Conservation (phyloP, 805 yeast genomes). For the Blastobotrys chiropterorum region DNA sequence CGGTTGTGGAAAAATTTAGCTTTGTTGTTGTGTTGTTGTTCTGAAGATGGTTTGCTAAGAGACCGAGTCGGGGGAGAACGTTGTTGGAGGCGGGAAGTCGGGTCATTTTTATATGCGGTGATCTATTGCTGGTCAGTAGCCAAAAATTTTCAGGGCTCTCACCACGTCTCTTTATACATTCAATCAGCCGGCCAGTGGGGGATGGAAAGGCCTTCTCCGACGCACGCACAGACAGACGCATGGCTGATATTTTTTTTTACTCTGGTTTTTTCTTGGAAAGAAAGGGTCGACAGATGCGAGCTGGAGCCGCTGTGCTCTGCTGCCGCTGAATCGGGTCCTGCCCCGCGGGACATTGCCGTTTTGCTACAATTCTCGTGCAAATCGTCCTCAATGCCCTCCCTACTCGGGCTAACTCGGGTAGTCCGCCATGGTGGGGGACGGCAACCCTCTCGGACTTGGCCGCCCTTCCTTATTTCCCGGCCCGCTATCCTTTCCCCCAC, state of each 20-base stretch:
- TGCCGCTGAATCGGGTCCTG: not conserved
- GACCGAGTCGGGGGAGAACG: slow-evolving; percentile 2
- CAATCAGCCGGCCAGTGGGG: not conserved
- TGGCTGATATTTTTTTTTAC: not conserved
- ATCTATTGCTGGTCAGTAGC: not conserved
- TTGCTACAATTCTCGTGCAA: not conserved
- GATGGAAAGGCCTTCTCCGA: not conserved
- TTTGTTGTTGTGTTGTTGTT: not conserved
- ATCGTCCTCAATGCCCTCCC: not conserved
- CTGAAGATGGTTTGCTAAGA: slow-evolving; percentile 1
- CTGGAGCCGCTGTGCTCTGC: not conserved
- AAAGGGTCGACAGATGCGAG: not conserved
- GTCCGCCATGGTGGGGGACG: not conserved
- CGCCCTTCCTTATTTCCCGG: not conserved
- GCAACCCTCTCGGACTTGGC: not conserved
- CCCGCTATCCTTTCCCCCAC: not conserved
- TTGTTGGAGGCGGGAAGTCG: slow-evolving; percentile 1
- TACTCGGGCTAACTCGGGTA: not conserved
- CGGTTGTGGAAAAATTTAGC: not conserved
- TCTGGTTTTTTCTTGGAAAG: not conserved
- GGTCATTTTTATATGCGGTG: slow-evolving; percentile 1
- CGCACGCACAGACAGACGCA: not conserved
- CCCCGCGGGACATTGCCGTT: not conserved
- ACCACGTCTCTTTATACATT: not conserved
- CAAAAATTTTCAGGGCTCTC: not conserved